These are phyloP conservation scores for Peziza echinospora DNA, from an alignment of 495 filamentous ascomycete species.

Conservation along the genomic window DNA sequence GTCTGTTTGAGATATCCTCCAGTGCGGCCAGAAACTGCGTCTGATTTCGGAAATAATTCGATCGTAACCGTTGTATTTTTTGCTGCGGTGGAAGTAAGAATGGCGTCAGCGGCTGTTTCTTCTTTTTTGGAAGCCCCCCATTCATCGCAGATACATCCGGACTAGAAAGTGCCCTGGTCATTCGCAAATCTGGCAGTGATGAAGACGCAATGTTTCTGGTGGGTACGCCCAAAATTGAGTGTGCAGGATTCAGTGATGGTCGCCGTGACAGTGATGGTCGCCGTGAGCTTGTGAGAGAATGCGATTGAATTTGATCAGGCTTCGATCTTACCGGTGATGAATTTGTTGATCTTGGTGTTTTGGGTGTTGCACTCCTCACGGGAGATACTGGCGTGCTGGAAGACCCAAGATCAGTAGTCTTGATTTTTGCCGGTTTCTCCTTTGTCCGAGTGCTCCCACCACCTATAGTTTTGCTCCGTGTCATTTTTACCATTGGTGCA, in stretches of 20 bases:
- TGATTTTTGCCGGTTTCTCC: slow-evolving; percentile 23
- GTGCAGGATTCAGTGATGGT: slow-evolving; percentile 10
- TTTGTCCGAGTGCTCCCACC: slow-evolving; percentile 27
- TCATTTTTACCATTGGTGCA: slow-evolving; percentile 23
- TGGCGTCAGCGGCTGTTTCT: slow-evolving; percentile 30
- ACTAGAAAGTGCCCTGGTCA: slow-evolving; percentile 24
- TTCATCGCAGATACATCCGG: slow-evolving; percentile 30
- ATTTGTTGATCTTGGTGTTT: not conserved
- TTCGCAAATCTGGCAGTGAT: slow-evolving; percentile 40
- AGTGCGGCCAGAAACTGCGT: slow-evolving; percentile 50
- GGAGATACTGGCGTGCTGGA: slow-evolving; percentile 13
- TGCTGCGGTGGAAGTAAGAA: slow-evolving; percentile 32
- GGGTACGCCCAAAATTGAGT: slow-evolving; percentile 23
- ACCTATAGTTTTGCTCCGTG: slow-evolving; percentile 41
- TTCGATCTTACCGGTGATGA: not conserved
- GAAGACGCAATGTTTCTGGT: slow-evolving; percentile 39
- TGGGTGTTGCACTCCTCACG: slow-evolving; percentile 1
- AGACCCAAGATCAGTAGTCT: slow-evolving; percentile 22
- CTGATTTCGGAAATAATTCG: slow-evolving; percentile 55
- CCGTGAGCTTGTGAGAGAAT: slow-evolving; percentile 10
- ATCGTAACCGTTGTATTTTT: slow-evolving; percentile 39
- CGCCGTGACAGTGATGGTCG: slow-evolving; percentile 16
- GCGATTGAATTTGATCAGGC: slow-evolving; percentile 11
- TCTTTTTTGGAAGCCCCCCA: slow-evolving; percentile 26
- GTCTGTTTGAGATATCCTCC: slow-evolving; percentile 53